phyloP scores from a whole-genome alignment of 805 yeast species.

The Ogataea philodendri region DNA sequence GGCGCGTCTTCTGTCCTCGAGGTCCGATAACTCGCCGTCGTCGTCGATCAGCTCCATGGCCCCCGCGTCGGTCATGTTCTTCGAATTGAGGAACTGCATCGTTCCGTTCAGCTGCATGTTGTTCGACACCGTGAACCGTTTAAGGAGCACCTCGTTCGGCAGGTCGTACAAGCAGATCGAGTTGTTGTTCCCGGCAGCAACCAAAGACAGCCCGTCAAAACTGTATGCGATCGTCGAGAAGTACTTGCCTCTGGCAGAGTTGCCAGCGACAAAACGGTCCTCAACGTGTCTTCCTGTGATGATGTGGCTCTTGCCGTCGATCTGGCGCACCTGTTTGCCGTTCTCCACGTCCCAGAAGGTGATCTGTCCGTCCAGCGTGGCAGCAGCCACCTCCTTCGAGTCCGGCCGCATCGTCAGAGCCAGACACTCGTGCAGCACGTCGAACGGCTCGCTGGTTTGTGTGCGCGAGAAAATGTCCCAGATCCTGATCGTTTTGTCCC shows the following conservation, averaged over 20 bases:
- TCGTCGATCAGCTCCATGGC: constrained; percentile 77
- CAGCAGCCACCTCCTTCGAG: constrained; percentile 84
- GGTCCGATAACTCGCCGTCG: constrained; percentile 81
- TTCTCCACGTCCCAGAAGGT: constrained; percentile 78
- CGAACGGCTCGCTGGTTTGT: constrained; percentile 87
- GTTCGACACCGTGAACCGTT: constrained; percentile 77
- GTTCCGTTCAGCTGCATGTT: constrained; percentile 95
- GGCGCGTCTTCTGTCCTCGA: constrained; percentile 56
- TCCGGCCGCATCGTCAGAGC: constrained; percentile 86
- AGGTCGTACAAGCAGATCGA: constrained; percentile 90
- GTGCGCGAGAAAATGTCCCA: constrained; percentile 92
- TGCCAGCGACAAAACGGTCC: constrained; percentile 78
- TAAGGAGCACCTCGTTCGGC: constrained; percentile 79
- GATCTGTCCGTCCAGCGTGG: constrained; percentile 86
- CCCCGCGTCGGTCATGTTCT: constrained; percentile 84
- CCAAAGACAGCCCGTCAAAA: constrained; percentile 81
- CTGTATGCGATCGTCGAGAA: constrained; percentile 81
- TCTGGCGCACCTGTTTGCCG: constrained; percentile 75
- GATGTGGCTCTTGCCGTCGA: constrained; percentile 88
- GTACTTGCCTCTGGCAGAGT: constrained; percentile 78
- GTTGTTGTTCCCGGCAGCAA: constrained; percentile 93
- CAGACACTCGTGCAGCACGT: constrained; percentile 78
- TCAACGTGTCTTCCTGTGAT: constrained; percentile 76
- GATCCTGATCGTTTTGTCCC: constrained; percentile 93
- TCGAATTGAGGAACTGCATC: constrained; percentile 70